Percentiles rank a stretch among this genome's conserved stretches.
Evolutionary conservation across 2,329 filamentous ascomycete species (phyloP).

Genomic region (Stagonosporopsis tanaceti): DNA sequence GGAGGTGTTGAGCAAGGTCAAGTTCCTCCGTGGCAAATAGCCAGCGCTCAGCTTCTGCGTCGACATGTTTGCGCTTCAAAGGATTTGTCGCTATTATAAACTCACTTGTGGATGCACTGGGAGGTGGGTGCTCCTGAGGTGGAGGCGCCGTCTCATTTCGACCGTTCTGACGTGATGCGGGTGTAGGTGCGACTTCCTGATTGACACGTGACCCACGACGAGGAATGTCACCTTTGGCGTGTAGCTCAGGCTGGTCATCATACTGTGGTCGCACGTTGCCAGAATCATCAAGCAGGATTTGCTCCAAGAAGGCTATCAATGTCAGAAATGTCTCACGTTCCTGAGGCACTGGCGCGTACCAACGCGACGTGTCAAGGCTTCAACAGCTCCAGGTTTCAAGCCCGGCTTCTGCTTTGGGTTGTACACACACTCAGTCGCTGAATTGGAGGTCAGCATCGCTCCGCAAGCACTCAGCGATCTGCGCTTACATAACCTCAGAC

Average conservation of each 20-base stretch:
- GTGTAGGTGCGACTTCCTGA: slow-evolving; percentile 1
- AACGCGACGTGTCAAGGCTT: slow-evolving; percentile 45
- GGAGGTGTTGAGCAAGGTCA: slow-evolving; percentile 38
- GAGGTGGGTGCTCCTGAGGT: background rate
- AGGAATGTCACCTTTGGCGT: background rate
- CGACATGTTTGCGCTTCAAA: slow-evolving; percentile 37
- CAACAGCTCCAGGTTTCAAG: slow-evolving; percentile 44
- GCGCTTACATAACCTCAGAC: slow-evolving; percentile 41
- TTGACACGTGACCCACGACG: slow-evolving; percentile 1
- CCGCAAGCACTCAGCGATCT: background rate
- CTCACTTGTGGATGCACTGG: background rate
- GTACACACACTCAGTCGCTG: slow-evolving; percentile 42
- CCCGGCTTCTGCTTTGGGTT: slow-evolving; percentile 46
- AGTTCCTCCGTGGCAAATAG: slow-evolving; percentile 31
- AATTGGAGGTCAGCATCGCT: slow-evolving; percentile 19
- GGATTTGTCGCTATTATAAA: slow-evolving; percentile 16
- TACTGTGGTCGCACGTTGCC: slow-evolving; percentile 38
- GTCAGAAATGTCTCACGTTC: slow-evolving; percentile 20
- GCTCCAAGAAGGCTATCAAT: slow-evolving; percentile 37
- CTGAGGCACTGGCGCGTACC: slow-evolving; percentile 25
- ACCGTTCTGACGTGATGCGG: background rate
- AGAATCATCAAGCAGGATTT: slow-evolving; percentile 39
- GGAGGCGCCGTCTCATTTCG: background rate
- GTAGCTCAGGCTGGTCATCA: slow-evolving; percentile 10
- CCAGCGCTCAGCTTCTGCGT: slow-evolving; percentile 24